Conservation (phyloP, 768 basidiomycete species). For the Collybiopsis luxurians region DNA sequence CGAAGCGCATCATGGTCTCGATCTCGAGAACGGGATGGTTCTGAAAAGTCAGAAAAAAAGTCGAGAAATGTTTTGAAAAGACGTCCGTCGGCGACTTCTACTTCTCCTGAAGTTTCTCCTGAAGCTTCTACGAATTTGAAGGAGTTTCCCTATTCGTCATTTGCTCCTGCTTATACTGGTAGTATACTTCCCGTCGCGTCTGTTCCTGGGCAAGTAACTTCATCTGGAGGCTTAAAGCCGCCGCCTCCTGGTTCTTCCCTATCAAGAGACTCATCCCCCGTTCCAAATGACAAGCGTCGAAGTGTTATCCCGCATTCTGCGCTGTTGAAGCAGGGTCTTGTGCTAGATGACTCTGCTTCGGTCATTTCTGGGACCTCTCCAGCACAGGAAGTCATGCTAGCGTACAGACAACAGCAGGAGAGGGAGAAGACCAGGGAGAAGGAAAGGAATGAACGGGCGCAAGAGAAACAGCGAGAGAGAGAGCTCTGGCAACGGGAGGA, state of each 20-base stretch:
- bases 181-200: not conserved
- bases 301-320: conserved; percentile 5
- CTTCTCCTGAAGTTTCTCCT: not conserved
- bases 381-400: conserved; percentile 6
- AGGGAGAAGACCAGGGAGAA: conserved; percentile 1
- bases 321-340: not conserved
- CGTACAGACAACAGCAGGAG: conserved; percentile 6
- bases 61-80: not conserved
- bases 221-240: not conserved
- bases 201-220: not conserved
- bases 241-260: not conserved
- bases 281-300: not conserved
- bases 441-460: conserved; percentile 5
- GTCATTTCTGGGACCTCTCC: not conserved
- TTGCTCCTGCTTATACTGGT: conserved; percentile 3
- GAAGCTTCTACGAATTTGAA: not conserved
- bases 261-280: not conserved
- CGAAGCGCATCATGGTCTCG: conserved; percentile 3
- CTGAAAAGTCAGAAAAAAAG: not conserved
- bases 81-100: not conserved
- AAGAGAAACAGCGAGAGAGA: conserved; percentile 1
- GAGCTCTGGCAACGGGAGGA: not conserved
- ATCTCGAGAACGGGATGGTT: not conserved
- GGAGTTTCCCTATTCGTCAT: conserved; percentile 3
- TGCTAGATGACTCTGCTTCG: not conserved